These are phyloP conservation scores for Diaporthe velutina DNA, from an alignment of 2,329 filamentous ascomycete species.

Conservation along the genomic window DNA sequence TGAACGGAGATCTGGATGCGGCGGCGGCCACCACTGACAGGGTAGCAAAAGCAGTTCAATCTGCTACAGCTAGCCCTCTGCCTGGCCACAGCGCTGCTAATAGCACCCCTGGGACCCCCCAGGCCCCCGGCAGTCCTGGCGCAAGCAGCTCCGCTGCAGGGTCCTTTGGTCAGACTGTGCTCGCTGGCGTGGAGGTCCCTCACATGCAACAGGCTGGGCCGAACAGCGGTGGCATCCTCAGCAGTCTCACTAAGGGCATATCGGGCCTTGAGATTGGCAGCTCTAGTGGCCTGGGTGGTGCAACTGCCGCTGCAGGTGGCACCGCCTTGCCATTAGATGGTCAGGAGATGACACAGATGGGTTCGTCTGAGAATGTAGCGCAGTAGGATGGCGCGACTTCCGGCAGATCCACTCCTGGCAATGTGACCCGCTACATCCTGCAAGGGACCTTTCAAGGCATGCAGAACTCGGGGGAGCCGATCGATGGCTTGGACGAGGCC, in stretches of 20 bases:
- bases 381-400: constrained; percentile 40
- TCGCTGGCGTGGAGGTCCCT: constrained; percentile 37
- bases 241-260: constrained; percentile 29
- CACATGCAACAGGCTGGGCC: not conserved
- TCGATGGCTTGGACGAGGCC: not conserved
- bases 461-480: not conserved
- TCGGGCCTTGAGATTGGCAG: constrained; percentile 27
- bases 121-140: constrained; percentile 51
- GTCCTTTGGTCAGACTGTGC: constrained; percentile 38
- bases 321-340: not conserved
- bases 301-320: not conserved
- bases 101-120: constrained; percentile 45
- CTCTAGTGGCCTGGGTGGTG: constrained; percentile 10
- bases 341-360: constrained; percentile 38
- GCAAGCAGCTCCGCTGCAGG: constrained; percentile 42
- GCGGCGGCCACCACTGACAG: constrained; percentile 64
- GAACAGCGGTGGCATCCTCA: not conserved
- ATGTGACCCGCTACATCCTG: not conserved
- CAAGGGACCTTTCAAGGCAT: not conserved
- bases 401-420: constrained; percentile 32
- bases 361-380: constrained; percentile 34
- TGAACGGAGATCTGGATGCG: constrained; percentile 80
- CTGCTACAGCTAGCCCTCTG: constrained; percentile 54
- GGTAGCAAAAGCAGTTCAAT: constrained; percentile 48
- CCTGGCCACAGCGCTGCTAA: constrained; percentile 52